Evolutionary conservation across 108 stramenopile genomes (phyloP).

Genomic region (Cyclotella cryptica): DNA sequence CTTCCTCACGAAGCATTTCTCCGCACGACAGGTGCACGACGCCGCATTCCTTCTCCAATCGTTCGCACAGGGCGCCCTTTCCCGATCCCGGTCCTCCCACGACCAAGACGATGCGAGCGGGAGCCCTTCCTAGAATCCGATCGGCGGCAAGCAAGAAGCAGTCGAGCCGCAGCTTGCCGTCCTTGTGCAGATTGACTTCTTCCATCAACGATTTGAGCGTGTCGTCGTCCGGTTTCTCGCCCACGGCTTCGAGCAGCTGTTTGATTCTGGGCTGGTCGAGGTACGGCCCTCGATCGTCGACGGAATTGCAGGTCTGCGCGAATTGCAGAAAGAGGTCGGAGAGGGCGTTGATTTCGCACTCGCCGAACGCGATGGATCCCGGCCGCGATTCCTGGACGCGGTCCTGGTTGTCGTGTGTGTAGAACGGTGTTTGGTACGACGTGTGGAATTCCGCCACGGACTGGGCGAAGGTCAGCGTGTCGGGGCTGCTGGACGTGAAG

Average conservation of each 20-base stretch:
- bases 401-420: constrained; percentile 6
- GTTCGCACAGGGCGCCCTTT: constrained; percentile 86
- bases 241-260: constrained; percentile 58
- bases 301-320: constrained; percentile 31
- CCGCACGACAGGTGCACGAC: constrained; percentile 93
- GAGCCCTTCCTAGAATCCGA: constrained; percentile 63
- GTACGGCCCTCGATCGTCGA: constrained; percentile 32
- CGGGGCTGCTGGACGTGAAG: too few species aligned
- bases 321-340: constrained; percentile 75
- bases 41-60: constrained; percentile 77
- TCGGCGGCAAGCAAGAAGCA: constrained; percentile 68
- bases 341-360: constrained; percentile 69
- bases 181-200: constrained; percentile 58
- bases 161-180: constrained; percentile 63
- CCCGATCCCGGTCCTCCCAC: constrained; percentile 97
- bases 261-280: constrained; percentile 55
- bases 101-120: constrained; percentile 86
- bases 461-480: background rate
- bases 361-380: constrained; percentile 69
- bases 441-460: constrained; percentile 28
- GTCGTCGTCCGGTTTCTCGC: constrained; percentile 60
- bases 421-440: background rate
- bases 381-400: constrained; percentile 10
- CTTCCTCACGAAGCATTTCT: constrained; percentile 93
- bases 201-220: constrained; percentile 59